These are phyloP conservation scores for Hypoxylon sp. DNA, from an alignment of 2,329 filamentous ascomycete species.

Conservation along the genomic window DNA sequence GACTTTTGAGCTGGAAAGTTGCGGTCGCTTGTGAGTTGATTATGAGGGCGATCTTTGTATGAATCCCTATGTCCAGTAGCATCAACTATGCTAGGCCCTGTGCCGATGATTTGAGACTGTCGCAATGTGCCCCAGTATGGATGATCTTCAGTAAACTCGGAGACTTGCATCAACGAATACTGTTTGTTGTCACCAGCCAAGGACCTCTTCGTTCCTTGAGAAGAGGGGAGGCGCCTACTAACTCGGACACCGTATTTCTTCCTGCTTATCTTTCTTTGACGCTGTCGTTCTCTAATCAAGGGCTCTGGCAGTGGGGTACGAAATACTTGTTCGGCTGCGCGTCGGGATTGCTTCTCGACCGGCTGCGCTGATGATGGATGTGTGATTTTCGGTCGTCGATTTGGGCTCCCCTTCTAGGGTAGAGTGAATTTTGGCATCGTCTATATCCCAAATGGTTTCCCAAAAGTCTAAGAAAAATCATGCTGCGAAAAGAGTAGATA, in stretches of 20 bases:
- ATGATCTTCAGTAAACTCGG: conserved; percentile 36
- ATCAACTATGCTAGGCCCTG: background rate
- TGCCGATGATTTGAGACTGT: conserved; percentile 30
- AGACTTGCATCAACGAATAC: conserved; percentile 40
- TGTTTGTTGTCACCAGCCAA: conserved; percentile 25
- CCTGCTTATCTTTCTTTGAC: conserved; percentile 49
- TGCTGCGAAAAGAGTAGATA: conserved; percentile 41
- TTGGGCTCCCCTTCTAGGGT: conserved; percentile 55
- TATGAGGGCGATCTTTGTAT: background rate
- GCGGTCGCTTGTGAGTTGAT: background rate
- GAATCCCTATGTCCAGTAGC: conserved; percentile 1
- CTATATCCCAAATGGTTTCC: conserved; percentile 50
- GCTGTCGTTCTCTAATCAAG: conserved; percentile 45
- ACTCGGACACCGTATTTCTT: conserved; percentile 48
- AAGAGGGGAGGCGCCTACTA: conserved; percentile 44
- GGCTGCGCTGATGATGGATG: conserved; percentile 38
- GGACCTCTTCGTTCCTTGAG: conserved; percentile 32
- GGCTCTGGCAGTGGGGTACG: conserved; percentile 45
- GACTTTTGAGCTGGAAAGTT: background rate
- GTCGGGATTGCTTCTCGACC: conserved; percentile 39
- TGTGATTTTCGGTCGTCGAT: conserved; percentile 49
- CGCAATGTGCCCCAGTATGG: conserved; percentile 44
- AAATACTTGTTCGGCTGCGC: conserved; percentile 46
- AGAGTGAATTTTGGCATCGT: conserved; percentile 55
- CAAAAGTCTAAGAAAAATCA: conserved; percentile 44